These are phyloP conservation scores for Aureobasidium pullulans DNA, from an alignment of 2,329 filamentous ascomycete species.

Conservation along the genomic window DNA sequence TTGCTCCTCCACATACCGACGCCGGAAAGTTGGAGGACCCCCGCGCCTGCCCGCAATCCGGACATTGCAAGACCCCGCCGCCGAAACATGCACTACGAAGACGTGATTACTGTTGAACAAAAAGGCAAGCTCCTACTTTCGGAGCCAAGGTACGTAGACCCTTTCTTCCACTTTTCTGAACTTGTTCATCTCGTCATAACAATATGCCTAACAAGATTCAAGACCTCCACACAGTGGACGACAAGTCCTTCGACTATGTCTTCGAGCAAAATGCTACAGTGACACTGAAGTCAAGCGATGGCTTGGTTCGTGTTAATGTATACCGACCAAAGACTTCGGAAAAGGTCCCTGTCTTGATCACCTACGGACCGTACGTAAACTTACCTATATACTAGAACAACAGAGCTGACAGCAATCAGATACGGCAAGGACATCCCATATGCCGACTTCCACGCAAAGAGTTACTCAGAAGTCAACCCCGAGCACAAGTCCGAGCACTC, in stretches of 20 bases:
- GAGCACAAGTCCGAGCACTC: slow-evolving; percentile 35
- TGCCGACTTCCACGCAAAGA: slow-evolving; percentile 46
- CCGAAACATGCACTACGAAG: neutral
- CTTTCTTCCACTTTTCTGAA: neutral
- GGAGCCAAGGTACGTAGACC: neutral
- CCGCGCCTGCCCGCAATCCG: neutral
- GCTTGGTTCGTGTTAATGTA: slow-evolving; percentile 28
- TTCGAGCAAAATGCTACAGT: slow-evolving; percentile 28
- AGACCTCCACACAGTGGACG: slow-evolving; percentile 26
- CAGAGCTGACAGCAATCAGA: neutral
- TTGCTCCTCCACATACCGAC: neutral
- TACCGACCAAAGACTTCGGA: slow-evolving; percentile 27
- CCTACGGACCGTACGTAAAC: slow-evolving; percentile 51
- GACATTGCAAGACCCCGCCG: neutral
- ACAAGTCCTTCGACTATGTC: slow-evolving; percentile 25
- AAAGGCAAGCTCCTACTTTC: neutral
- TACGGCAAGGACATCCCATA: slow-evolving; percentile 69
- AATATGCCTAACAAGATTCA: slow-evolving; percentile 27
- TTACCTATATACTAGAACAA: no score
- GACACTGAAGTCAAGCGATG: slow-evolving; percentile 23
- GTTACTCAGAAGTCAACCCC: slow-evolving; percentile 36
- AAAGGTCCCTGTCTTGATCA: slow-evolving; percentile 55
- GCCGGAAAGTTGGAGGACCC: slow-evolving; percentile 4
- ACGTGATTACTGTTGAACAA: slow-evolving; percentile 3
- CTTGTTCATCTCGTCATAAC: neutral